A percentile compares a stretch with the other conserved stretches of the same genome.
These are phyloP conservation scores for Santalum album DNA, from an alignment of 164 flowering plant genomes.

Conservation along the genomic window DNA sequence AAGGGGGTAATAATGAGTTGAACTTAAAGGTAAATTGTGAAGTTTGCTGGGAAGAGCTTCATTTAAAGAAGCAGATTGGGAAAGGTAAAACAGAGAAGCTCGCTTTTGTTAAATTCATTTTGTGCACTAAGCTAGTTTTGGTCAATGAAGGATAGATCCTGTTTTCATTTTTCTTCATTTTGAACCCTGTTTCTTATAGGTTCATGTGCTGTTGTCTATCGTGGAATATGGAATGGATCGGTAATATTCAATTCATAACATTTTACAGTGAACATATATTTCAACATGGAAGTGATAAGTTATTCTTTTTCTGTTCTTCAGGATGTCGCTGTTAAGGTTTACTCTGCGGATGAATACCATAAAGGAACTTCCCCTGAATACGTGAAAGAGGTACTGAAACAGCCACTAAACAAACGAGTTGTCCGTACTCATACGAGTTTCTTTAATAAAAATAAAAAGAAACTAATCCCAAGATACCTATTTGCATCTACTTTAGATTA, in stretches of 20 bases:
- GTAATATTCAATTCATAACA: slow-evolving; percentile 19
- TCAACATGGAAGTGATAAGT: not conserved
- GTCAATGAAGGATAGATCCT: too few species aligned
- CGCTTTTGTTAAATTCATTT: not conserved
- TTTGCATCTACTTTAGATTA: slow-evolving; percentile 30
- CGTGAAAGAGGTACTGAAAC: slow-evolving; percentile 53
- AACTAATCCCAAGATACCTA: not conserved
- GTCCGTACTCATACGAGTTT: not conserved
- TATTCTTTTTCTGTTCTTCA: slow-evolving; percentile 14
- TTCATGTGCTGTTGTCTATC: slow-evolving; percentile 65
- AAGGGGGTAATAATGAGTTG: slow-evolving; percentile 26
- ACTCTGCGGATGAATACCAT: slow-evolving; percentile 36
- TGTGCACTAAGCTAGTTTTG: not conserved
- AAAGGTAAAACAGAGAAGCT: slow-evolving; percentile 34
- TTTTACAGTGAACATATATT: not conserved
- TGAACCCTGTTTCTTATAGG: slow-evolving; percentile 28
- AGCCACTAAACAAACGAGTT: not conserved
- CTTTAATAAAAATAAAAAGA: not conserved
- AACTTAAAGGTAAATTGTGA: slow-evolving; percentile 31
- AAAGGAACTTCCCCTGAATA: slow-evolving; percentile 52
- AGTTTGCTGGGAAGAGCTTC: slow-evolving; percentile 68
- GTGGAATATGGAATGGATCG: slow-evolving; percentile 83
- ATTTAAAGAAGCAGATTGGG: slow-evolving; percentile 61
- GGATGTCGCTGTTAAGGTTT: slow-evolving; percentile 87
- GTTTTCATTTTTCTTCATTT: slow-evolving; percentile 1